phyloP scores from a whole-genome alignment of 164 flowering plant species.

The Cinnamomum chago region DNA sequence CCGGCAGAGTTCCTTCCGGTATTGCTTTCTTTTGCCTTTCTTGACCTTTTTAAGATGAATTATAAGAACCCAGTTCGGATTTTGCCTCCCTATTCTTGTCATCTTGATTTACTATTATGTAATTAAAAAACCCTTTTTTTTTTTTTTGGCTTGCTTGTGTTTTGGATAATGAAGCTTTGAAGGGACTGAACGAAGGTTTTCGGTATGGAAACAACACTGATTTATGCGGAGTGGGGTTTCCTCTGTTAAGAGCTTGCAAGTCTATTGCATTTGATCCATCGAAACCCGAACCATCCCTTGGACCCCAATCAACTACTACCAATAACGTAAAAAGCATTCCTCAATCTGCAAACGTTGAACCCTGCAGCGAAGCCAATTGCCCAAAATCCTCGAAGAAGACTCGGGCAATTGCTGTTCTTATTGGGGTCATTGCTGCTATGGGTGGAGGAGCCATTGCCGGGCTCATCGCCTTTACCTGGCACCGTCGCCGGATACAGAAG shows the following conservation, averaged over 20 bases:
- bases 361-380: slow-evolving; percentile 38
- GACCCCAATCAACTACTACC: slow-evolving; percentile 22
- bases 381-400: slow-evolving; percentile 25
- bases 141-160: not conserved
- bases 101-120: too few relatives aligned
- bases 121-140: too few relatives aligned
- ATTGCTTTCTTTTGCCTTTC: not conserved
- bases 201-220: slow-evolving; percentile 60
- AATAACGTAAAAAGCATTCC: slow-evolving; percentile 39
- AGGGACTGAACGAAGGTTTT: slow-evolving; percentile 64
- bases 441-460: slow-evolving; percentile 26
- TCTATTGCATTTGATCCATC: slow-evolving; percentile 17
- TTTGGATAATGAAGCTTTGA: slow-evolving; percentile 34
- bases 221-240: slow-evolving; percentile 68
- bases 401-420: slow-evolving; percentile 29
- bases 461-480: slow-evolving; percentile 47
- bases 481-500: slow-evolving; percentile 77
- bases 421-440: slow-evolving; percentile 40
- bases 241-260: slow-evolving; percentile 41
- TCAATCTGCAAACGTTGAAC: slow-evolving; percentile 51
- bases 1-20: slow-evolving; percentile 85
- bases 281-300: slow-evolving; percentile 53
- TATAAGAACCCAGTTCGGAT: not conserved
- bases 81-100: not conserved
- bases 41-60: not conserved